Evolutionary conservation across 108 stramenopile species (phyloP).

Genomic region (Fragilariopsis cylindrus): DNA sequence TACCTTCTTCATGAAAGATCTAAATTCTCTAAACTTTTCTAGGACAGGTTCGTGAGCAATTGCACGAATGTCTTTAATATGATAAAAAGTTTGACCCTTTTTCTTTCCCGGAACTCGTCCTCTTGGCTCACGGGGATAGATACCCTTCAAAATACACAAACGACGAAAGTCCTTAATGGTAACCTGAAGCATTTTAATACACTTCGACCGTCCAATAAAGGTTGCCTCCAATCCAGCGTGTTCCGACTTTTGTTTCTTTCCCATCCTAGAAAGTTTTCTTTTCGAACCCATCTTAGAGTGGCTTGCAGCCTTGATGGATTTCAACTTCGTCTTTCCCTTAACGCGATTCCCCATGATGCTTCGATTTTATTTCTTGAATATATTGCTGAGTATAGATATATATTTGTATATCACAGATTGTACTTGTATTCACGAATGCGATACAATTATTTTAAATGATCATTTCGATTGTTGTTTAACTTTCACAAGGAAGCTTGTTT

Average conservation of each 20-base stretch:
- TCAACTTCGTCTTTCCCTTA: constrained; percentile 82
- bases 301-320: constrained; percentile 90
- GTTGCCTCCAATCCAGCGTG: constrained; percentile 91
- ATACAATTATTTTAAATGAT: too few species aligned
- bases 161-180: constrained; percentile 97
- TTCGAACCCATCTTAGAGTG: constrained; percentile 89
- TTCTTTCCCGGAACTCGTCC: constrained; percentile 85
- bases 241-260: constrained; percentile 93
- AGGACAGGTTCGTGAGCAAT: constrained; percentile 97
- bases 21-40: constrained; percentile 95
- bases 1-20: constrained; percentile 95
- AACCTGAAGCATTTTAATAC: constrained; percentile 91
- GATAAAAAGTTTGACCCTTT: constrained; percentile 95
- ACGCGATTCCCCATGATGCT: constrained; percentile 84
- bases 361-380: neutral
- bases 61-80: constrained; percentile 96
- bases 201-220: constrained; percentile 92
- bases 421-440: too few species aligned
- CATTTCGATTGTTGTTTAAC: too few species aligned
- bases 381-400: too few species aligned
- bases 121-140: constrained; percentile 96
- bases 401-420: too few species aligned
- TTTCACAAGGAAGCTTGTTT: too few species aligned
- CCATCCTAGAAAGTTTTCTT: constrained; percentile 95
- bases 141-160: constrained; percentile 99